Percentiles rank a stretch among this genome's conserved stretches.
These are phyloP conservation scores for Ilex asprella DNA, from an alignment of 257 asterid species.

Conservation along the genomic window DNA sequence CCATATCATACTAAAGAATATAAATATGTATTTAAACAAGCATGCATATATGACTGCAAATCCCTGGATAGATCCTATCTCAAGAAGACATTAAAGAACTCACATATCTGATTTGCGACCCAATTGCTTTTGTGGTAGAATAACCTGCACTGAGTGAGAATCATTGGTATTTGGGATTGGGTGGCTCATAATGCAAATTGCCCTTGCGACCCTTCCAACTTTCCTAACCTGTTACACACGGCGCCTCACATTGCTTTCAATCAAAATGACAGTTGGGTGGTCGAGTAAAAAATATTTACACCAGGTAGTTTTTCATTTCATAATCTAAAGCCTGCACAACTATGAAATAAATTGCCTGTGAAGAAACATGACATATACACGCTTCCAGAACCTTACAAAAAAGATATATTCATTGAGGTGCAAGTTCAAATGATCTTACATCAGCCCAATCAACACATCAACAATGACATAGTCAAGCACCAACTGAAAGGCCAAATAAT, in stretches of 20 bases:
- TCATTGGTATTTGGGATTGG: conserved; percentile 87
- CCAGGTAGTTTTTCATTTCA: conserved; percentile 6
- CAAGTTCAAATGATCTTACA: too few species aligned
- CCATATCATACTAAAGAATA: too few species aligned
- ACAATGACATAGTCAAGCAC: neutral
- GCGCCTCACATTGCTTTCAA: conserved; percentile 6
- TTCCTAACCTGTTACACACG: conserved; percentile 51
- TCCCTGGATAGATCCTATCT: too few species aligned
- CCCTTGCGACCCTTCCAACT: conserved; percentile 90
- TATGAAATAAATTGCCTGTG: neutral
- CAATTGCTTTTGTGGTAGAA: conserved; percentile 93
- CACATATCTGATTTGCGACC: conserved; percentile 91
- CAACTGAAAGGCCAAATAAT: neutral
- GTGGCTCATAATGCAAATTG: conserved; percentile 93
- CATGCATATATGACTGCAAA: too few species aligned
- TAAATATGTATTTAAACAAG: too few species aligned
- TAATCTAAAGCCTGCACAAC: conserved; percentile 1
- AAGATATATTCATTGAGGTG: neutral
- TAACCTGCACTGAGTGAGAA: conserved; percentile 83
- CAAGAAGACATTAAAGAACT: conserved; percentile 10
- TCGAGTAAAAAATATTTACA: neutral
- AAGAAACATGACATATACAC: neutral
- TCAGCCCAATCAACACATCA: too few species aligned
- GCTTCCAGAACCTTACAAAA: neutral
- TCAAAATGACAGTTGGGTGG: conserved; percentile 5